Evolutionary conservation across 2,329 filamentous ascomycete genomes (phyloP).

Genomic region (Pseudogymnoascus sp.): DNA sequence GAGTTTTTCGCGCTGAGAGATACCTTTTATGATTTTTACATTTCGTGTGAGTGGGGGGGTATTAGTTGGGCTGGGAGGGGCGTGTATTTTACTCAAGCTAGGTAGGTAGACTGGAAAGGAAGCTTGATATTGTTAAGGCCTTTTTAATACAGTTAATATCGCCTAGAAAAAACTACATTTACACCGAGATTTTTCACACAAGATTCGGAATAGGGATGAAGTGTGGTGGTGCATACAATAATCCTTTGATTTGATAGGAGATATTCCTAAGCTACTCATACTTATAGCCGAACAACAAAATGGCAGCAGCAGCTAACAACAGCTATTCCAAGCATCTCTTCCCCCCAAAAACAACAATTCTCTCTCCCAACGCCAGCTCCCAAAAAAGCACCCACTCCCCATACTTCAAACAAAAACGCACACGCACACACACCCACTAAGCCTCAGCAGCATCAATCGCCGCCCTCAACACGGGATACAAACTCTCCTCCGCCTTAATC

Average conservation of each 20-base stretch:
- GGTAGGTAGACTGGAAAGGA: neutral
- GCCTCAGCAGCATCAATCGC: constrained; percentile 10
- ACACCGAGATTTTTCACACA: neutral
- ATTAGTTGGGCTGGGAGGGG: neutral
- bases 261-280: neutral
- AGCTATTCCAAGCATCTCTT: neutral
- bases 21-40: neutral
- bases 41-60: neutral
- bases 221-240: neutral
- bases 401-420: neutral
- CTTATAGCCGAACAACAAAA: neutral
- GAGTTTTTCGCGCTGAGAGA: neutral
- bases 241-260: neutral
- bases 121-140: too few species aligned
- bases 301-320: neutral
- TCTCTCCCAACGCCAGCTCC: neutral
- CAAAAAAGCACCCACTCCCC: neutral
- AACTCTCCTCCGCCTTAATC: constrained; percentile 9
- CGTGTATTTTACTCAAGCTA: neutral
- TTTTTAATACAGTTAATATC: too few species aligned
- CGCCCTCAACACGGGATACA: constrained; percentile 10
- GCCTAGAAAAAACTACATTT: neutral
- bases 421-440: neutral
- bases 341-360: neutral
- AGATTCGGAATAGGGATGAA: neutral